Conservation (phyloP, 2,329 filamentous ascomycete genomes). For the Diaporthe longicolla region DNA sequence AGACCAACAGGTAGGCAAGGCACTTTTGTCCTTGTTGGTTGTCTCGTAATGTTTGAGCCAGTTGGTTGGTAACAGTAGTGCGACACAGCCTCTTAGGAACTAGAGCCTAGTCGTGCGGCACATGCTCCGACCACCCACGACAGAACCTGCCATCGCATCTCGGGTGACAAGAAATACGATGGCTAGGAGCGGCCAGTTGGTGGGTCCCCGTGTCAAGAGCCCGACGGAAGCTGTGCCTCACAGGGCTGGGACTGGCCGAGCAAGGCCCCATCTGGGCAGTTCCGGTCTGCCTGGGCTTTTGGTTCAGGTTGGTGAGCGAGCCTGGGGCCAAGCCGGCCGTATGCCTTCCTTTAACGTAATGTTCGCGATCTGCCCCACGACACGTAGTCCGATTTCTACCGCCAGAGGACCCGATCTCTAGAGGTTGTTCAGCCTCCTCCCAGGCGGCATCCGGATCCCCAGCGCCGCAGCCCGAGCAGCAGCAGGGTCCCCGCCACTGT, state of each 20-base stretch:
- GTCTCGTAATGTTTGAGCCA: too few relatives aligned
- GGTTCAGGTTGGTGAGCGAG: not conserved
- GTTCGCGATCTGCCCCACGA: not conserved
- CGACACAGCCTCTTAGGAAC: too few relatives aligned
- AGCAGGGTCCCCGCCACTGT: conserved; percentile 41
- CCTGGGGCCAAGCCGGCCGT: not conserved
- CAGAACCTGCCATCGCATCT: too few relatives aligned
- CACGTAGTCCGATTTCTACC: not conserved
- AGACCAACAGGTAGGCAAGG: too few relatives aligned
- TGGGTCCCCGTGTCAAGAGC: not conserved
- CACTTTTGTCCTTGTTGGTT: too few relatives aligned
- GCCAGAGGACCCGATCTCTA: not conserved
- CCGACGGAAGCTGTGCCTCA: not conserved
- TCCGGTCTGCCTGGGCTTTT: not conserved
- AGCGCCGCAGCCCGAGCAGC: conserved; percentile 50
- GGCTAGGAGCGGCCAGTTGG: too few relatives aligned
- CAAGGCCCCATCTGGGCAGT: not conserved
- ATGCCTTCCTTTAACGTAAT: not conserved
- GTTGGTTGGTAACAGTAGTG: too few relatives aligned
- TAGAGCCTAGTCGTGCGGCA: too few relatives aligned
- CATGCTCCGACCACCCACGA: too few relatives aligned
- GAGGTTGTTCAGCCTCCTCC: conserved; percentile 51
- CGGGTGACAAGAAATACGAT: too few relatives aligned
- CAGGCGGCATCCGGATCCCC: conserved; percentile 71
- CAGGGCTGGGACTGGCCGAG: conserved; percentile 10